Evolutionary conservation across 2,329 filamentous ascomycete species (phyloP).

Genomic region (Colletotrichum eleusines): DNA sequence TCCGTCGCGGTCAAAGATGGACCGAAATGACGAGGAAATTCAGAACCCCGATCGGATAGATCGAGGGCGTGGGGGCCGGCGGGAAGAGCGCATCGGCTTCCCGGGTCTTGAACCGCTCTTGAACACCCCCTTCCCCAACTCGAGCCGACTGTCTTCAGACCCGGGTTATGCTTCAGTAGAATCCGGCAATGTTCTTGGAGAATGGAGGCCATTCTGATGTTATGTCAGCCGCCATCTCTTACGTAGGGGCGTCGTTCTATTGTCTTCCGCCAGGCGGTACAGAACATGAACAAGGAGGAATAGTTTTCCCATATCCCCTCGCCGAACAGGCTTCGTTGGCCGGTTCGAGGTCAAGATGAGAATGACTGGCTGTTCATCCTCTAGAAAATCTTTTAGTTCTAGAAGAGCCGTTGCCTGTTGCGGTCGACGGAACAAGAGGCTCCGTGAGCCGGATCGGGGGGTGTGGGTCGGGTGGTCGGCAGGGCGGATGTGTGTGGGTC

Average conservation of each 20-base stretch:
- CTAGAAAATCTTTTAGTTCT: too few relatives aligned
- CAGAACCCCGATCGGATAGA: not conserved
- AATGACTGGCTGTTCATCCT: not conserved
- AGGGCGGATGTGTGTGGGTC: conserved; percentile 29
- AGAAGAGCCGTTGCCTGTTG: not conserved
- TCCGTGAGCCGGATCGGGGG: conserved; percentile 27
- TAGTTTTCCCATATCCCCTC: too few relatives aligned
- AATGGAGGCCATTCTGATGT: not conserved
- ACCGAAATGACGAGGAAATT: conserved; percentile 35
- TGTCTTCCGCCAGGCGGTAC: not conserved
- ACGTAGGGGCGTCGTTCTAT: not conserved
- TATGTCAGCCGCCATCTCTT: not conserved
- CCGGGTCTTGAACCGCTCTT: conserved; percentile 24
- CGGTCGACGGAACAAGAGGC: conserved; percentile 23
- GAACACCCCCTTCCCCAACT: not conserved
- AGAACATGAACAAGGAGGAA: not conserved
- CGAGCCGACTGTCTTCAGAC: not conserved
- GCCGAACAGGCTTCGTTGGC: not conserved
- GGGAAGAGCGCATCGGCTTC: conserved; percentile 16
- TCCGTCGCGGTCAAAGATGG: conserved; percentile 26
- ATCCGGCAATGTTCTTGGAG: not conserved
- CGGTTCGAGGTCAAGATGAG: not conserved
- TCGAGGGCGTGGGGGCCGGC: not conserved
- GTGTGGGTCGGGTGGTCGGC: not conserved
- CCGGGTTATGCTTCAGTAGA: too few relatives aligned